phyloP scores from a whole-genome alignment of 192 early-diverging fungal genomes.

The Coemansia guatemalensis region DNA sequence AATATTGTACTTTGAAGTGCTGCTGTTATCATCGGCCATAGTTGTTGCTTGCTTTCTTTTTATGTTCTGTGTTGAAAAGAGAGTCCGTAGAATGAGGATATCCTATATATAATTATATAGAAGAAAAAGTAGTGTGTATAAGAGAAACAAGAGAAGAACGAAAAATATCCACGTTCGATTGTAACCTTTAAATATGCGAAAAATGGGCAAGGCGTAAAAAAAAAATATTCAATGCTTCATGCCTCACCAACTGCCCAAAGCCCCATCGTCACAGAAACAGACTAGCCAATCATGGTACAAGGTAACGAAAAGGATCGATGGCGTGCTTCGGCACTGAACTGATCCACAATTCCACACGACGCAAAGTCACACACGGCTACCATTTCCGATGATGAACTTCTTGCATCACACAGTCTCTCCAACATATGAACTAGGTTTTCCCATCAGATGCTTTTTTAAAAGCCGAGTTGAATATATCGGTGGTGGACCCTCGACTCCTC shows the following conservation, averaged over 20 bases:
- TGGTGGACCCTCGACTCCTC: not conserved
- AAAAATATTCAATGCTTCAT: too few relatives aligned
- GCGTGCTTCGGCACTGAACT: not conserved
- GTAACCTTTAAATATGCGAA: not conserved
- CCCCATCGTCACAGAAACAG: not conserved
- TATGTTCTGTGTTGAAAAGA: not conserved
- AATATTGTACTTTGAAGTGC: slow-evolving; percentile 57
- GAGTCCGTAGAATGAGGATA: too few relatives aligned
- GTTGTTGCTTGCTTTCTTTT: slow-evolving; percentile 1
- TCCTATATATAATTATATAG: too few relatives aligned
- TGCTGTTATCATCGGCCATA: slow-evolving; percentile 10
- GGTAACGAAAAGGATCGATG: not conserved
- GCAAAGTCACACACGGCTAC: not conserved
- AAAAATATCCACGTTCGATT: not conserved
- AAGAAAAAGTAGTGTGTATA: not conserved
- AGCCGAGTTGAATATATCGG: not conserved
- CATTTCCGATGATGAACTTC: too few relatives aligned
- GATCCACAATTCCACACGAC: not conserved
- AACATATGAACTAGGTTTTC: not conserved
- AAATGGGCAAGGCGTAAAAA: too few relatives aligned
- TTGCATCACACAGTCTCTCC: too few relatives aligned
- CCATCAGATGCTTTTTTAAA: not conserved
- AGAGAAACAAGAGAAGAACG: not conserved
- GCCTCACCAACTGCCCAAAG: not conserved
- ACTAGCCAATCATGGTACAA: not conserved